A percentile compares a stretch with the other conserved stretches of the same genome.
phyloP scores from a whole-genome alignment of 805 yeast genomes.

The Pichia cephalocereana region DNA sequence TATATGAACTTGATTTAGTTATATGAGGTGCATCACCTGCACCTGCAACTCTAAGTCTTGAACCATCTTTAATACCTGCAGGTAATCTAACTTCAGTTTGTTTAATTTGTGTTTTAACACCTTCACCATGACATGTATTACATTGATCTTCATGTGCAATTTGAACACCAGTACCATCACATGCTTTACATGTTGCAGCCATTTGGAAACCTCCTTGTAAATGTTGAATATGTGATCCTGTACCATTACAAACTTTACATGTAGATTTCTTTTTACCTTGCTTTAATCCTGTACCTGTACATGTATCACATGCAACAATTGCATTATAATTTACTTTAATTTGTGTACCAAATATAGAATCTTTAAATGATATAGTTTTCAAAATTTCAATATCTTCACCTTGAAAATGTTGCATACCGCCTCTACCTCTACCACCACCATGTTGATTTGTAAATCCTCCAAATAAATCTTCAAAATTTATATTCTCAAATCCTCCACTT shows the following conservation, averaged over 20 bases:
- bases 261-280: slow-evolving; percentile 63
- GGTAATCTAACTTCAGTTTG: slow-evolving; percentile 81
- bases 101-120: slow-evolving; percentile 60
- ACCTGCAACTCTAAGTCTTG: slow-evolving; percentile 72
- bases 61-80: slow-evolving; percentile 79
- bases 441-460: slow-evolving; percentile 23
- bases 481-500: slow-evolving; percentile 18
- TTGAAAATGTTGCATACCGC: slow-evolving; percentile 61
- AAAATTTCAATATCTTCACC: slow-evolving; percentile 85
- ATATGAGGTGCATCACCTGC: slow-evolving; percentile 87
- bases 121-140: slow-evolving; percentile 78
- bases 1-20: slow-evolving; percentile 61
- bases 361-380: slow-evolving; percentile 70
- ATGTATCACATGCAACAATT: slow-evolving; percentile 65
- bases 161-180: slow-evolving; percentile 83
- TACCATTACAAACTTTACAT: slow-evolving; percentile 84
- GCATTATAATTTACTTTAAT: slow-evolving; percentile 63
- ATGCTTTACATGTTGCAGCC: slow-evolving; percentile 83
- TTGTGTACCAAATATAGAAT: slow-evolving; percentile 73
- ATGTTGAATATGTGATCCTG: slow-evolving; percentile 81
- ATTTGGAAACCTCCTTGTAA: slow-evolving; percentile 92
- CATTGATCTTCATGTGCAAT: slow-evolving; percentile 66
- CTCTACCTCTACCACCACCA: slow-evolving; percentile 29
- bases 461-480: slow-evolving; percentile 53
- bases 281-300: slow-evolving; percentile 83